phyloP scores from a whole-genome alignment of 345 rosid species.

The Corchorus capsularis region DNA sequence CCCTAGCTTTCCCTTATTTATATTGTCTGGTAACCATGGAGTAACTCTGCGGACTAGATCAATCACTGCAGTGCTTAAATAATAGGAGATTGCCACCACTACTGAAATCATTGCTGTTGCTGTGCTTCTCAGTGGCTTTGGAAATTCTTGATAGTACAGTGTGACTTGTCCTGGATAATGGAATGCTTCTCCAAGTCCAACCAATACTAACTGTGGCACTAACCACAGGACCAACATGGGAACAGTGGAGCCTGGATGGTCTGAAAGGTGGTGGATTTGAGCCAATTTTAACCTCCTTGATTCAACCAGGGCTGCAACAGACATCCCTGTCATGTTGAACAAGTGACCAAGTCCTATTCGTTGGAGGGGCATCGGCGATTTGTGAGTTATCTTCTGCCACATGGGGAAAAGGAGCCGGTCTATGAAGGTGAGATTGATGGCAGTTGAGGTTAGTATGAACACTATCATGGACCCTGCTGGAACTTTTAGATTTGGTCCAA shows the following conservation, averaged over 20 bases:
- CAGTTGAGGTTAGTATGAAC: slow-evolving; percentile 24
- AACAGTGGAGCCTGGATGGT: slow-evolving; percentile 5
- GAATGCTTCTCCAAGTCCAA: slow-evolving; percentile 55
- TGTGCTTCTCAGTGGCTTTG: slow-evolving; percentile 35
- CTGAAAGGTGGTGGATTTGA: slow-evolving; percentile 13
- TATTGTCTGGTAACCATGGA: slow-evolving; percentile 50
- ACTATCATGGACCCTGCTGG: slow-evolving; percentile 51
- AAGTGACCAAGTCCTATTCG: slow-evolving; percentile 51
- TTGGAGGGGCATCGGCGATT: slow-evolving; percentile 35
- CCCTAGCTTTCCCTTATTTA: slow-evolving; percentile 51
- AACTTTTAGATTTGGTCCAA: slow-evolving; percentile 46
- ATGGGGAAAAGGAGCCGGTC: slow-evolving; percentile 34
- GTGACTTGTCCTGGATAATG: slow-evolving; percentile 44
- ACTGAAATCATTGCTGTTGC: slow-evolving; percentile 52
- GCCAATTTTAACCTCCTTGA: slow-evolving; percentile 38
- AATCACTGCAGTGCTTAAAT: slow-evolving; percentile 39
- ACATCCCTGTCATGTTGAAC: slow-evolving; percentile 38
- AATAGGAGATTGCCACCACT: slow-evolving; percentile 38
- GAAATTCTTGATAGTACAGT: slow-evolving; percentile 53
- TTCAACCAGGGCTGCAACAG: slow-evolving; percentile 41
- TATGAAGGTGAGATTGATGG: slow-evolving; percentile 30
- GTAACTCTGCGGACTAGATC: slow-evolving; percentile 40
- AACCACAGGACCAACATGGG: slow-evolving; percentile 54
- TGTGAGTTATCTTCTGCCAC: slow-evolving; percentile 38
- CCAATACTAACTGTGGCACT: slow-evolving; percentile 42